A percentile compares a stretch with the other conserved stretches of the same genome.
phyloP scores from a whole-genome alignment of 108 stramenopile genomes.

The Nitzschia sp. region DNA sequence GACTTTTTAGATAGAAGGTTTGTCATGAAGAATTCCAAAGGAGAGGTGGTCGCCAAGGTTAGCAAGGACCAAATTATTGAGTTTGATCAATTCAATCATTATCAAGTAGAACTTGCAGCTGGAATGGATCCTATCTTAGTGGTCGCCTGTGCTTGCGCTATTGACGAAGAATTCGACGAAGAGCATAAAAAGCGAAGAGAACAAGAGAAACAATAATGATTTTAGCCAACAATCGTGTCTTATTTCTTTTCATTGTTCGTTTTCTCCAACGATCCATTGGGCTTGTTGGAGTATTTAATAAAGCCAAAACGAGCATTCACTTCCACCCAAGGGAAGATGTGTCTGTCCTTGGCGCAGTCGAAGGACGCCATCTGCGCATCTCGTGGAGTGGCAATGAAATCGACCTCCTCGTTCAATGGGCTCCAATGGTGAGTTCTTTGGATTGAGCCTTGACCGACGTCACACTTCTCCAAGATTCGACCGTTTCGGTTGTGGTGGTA shows the following conservation, averaged over 20 bases:
- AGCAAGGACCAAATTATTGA: slow-evolving; percentile 63
- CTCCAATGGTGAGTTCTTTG: slow-evolving; percentile 88
- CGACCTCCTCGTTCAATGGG: slow-evolving; percentile 83
- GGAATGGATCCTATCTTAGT: slow-evolving; percentile 81
- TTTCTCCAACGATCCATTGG: not conserved
- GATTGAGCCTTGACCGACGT: slow-evolving; percentile 59
- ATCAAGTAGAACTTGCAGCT: slow-evolving; percentile 69
- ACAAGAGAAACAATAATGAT: slow-evolving; percentile 20
- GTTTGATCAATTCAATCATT: slow-evolving; percentile 80
- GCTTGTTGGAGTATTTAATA: slow-evolving; percentile 43
- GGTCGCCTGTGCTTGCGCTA: slow-evolving; percentile 76
- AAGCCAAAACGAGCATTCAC: slow-evolving; percentile 88
- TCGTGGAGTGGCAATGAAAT: slow-evolving; percentile 69
- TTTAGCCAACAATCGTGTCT: not conserved
- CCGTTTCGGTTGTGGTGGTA: slow-evolving; percentile 82
- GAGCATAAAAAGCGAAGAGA: slow-evolving; percentile 59
- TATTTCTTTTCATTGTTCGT: not conserved
- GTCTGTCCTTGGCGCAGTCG: slow-evolving; percentile 89
- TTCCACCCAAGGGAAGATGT: slow-evolving; percentile 86
- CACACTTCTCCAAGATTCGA: slow-evolving; percentile 64
- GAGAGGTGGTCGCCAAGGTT: slow-evolving; percentile 64
- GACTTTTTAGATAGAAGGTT: slow-evolving; percentile 79
- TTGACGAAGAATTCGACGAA: slow-evolving; percentile 87
- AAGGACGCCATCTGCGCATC: slow-evolving; percentile 69
- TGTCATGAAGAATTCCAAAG: slow-evolving; percentile 50